Percentiles rank a stretch among this genome's conserved stretches.
Conservation (phyloP, 768 basidiomycete species). For the Hypholoma sublateritium region DNA sequence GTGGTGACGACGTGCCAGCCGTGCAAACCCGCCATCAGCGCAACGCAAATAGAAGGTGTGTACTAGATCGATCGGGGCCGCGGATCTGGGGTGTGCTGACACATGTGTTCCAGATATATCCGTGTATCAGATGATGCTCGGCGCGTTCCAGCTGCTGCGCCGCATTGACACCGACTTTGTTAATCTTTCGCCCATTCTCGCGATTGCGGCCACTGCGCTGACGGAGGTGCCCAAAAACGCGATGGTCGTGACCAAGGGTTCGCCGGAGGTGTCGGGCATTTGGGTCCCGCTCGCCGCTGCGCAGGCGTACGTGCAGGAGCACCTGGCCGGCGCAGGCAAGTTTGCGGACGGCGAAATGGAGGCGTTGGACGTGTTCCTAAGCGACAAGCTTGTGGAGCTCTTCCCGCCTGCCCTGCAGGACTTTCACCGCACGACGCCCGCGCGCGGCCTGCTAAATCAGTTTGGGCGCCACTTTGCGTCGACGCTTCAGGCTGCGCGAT, state of each 20-base stretch:
- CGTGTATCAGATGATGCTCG: constrained; percentile 70
- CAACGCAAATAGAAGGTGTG: constrained; percentile 69
- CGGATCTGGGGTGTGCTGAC: constrained; percentile 4
- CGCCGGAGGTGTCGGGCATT: constrained; percentile 53
- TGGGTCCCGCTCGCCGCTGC: constrained; percentile 70
- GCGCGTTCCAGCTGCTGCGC: constrained; percentile 55
- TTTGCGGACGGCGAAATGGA: constrained; percentile 17
- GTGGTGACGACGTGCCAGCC: constrained; percentile 68
- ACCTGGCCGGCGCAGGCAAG: constrained; percentile 25
- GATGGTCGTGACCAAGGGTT: constrained; percentile 51
- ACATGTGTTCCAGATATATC: constrained; percentile 52
- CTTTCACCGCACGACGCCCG: constrained; percentile 46
- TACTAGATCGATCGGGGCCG: neutral
- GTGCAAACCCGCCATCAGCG: constrained; percentile 60
- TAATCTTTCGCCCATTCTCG: constrained; percentile 61
- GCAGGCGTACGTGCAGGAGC: constrained; percentile 50
- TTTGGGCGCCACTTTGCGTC: constrained; percentile 67
- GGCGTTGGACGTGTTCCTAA: constrained; percentile 56
- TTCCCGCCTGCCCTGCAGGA: constrained; percentile 65
- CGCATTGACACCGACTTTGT: constrained; percentile 81
- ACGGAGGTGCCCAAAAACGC: constrained; percentile 40
- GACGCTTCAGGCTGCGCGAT: constrained; percentile 39
- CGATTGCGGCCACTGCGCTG: constrained; percentile 38
- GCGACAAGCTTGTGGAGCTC: constrained; percentile 57
- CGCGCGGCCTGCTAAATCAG: constrained; percentile 45